Base-by-base conservation (phyloP, 140 eudicot genomes). In the Ambrosia hybrid region DNA sequence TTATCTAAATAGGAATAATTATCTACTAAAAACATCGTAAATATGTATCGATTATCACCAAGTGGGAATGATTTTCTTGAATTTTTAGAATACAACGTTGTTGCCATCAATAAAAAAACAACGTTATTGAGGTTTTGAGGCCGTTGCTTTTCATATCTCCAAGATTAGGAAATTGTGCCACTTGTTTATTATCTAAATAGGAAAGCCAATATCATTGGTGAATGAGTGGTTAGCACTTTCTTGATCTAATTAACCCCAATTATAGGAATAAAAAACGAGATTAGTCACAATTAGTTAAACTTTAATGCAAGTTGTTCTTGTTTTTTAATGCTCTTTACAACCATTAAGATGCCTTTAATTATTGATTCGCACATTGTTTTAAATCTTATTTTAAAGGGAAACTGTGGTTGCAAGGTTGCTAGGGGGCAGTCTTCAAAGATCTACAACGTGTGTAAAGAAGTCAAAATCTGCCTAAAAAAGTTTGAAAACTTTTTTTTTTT, bases 261-360 rank as follows among this genome's bases (percentile, higher is more conserved):
- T 65, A 53, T 67, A 59, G 69, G 78, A 75, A 75, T 75, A 34
- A 65, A 70, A 26, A 64, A 45, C 73, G 38, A 45, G 45, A 57
- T 49, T 81, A 70, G 61, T 57, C 71, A 55, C 64, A 64, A 9
- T 60, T 72, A 34, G 41, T 34, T 57, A 65, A 65, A 72, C 37
- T 58, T 49, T 66, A 49, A 73, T 72, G 79, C 83, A 79, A 79
- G 83, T 79, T 66, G 83, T 49, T 57, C 52, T 70, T 66, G 61
- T 56, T 80, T 57, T 57, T 56, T 77, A 66, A 55, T 63, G 71
- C 74, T 70, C 78, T 81, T 81, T 82, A 76, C 87, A 79, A 76
- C 85, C 75, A 74, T 65, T 67, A 75, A 70, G 71, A 82, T 82
- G 82, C 84, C 82, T 79, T 75, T 77, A 60, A 84, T 84, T 74